These are phyloP conservation scores for Chytriomyces confervae DNA, from an alignment of 192 early-diverging fungal species.

Conservation along the genomic window DNA sequence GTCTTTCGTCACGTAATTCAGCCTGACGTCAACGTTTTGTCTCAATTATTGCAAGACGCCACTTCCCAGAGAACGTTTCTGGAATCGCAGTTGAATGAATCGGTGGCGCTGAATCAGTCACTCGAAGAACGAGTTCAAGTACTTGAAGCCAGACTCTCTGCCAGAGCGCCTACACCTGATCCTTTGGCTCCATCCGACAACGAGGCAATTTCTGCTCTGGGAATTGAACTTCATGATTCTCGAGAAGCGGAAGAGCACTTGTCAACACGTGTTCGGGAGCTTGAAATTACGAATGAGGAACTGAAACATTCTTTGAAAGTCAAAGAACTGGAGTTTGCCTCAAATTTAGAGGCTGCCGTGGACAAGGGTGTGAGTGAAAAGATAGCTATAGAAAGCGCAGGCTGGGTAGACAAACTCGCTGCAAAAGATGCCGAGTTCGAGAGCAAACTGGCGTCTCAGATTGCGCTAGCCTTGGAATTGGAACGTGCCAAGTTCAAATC, in stretches of 20 bases:
- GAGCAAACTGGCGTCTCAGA: neutral
- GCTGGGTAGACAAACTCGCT: neutral
- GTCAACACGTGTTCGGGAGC: neutral
- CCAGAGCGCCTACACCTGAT: neutral
- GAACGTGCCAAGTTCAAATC: neutral
- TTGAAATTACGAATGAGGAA: neutral
- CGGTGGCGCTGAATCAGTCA: neutral
- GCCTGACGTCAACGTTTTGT: neutral
- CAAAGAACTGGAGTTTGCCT: neutral
- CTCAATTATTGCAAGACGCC: slow-evolving; percentile 14
- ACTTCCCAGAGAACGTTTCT: neutral
- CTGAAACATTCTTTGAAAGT: neutral
- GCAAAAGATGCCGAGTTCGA: neutral
- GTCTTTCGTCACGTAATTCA: neutral
- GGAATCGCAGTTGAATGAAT: slow-evolving; percentile 1
- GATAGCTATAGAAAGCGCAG: no score
- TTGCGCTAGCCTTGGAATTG: neutral
- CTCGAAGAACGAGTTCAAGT: slow-evolving; percentile 3
- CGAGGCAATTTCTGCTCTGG: neutral
- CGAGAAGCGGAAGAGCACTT: neutral
- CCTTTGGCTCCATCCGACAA: neutral
- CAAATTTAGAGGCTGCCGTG: neutral
- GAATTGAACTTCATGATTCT: neutral
- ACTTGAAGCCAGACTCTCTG: neutral
- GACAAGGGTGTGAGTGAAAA: no score